These are phyloP conservation scores for Mitragyna speciosa DNA, from an alignment of 257 asterid genomes.

Conservation along the genomic window DNA sequence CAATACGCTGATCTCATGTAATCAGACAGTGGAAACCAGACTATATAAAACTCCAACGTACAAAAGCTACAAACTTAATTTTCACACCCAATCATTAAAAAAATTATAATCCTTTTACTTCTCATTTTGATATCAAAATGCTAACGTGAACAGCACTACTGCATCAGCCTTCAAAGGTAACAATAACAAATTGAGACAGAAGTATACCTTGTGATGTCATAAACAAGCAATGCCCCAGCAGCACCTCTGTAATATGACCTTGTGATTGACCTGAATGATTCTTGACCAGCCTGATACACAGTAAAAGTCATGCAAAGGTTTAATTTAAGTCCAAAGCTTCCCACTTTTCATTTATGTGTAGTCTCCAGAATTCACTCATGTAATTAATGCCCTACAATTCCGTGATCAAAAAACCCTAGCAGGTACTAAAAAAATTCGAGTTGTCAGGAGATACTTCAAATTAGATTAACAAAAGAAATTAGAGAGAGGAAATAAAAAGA, in stretches of 20 bases:
- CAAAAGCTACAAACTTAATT: neutral
- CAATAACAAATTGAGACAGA: neutral
- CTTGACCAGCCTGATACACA: constrained; percentile 71
- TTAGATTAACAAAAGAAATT: neutral
- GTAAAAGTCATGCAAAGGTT: constrained; percentile 1
- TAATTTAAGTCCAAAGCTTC: neutral
- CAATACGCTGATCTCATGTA: neutral
- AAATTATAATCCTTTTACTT: neutral
- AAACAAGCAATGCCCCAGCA: constrained; percentile 82
- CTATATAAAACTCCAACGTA: neutral
- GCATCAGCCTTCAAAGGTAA: neutral
- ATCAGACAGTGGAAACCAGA: neutral
- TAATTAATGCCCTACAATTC: neutral
- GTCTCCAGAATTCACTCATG: neutral
- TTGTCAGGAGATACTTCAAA: neutral
- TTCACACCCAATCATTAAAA: neutral
- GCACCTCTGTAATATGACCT: constrained; percentile 89
- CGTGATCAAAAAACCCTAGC: neutral
- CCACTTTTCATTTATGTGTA: neutral
- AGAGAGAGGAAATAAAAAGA: neutral
- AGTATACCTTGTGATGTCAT: constrained; percentile 72
- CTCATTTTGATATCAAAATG: neutral
- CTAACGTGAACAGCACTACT: neutral
- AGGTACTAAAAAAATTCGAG: neutral
- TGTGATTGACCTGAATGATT: constrained; percentile 73